Percentiles rank a stretch among this genome's conserved stretches.
Evolutionary conservation across 345 rosid species (phyloP).

Genomic region (Hibiscus mutabilis): DNA sequence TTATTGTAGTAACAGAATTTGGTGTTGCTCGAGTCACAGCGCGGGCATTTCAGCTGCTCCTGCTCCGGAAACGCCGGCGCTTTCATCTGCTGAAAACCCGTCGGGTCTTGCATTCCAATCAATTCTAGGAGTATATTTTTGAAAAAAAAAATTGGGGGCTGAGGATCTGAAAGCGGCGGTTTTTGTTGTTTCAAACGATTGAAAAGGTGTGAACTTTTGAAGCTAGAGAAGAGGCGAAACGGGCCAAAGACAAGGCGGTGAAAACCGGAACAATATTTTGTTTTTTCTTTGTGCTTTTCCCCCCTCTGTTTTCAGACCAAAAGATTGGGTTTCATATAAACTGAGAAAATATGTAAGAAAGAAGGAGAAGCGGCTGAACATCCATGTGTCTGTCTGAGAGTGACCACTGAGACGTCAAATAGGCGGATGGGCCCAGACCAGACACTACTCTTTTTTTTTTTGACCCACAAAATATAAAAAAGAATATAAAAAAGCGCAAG

Average conservation of each 20-base stretch:
- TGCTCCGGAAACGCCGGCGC: conserved; percentile 61
- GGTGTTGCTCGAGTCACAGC: conserved; percentile 71
- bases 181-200: too few species aligned
- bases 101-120: conserved; percentile 44
- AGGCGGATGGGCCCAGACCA: not conserved
- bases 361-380: not conserved
- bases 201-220: too few species aligned
- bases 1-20: conserved; percentile 97
- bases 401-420: conserved; percentile 19
- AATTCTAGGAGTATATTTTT: not conserved
- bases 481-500: not conserved
- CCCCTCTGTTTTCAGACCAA: too few species aligned
- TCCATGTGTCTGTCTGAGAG: conserved; percentile 26
- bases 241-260: too few species aligned
- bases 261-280: too few species aligned
- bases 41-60: conserved; percentile 72
- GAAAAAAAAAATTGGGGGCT: too few species aligned
- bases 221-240: too few species aligned
- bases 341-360: not conserved
- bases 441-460: not conserved
- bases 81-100: conserved; percentile 31
- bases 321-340: too few species aligned
- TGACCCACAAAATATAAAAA: not conserved
- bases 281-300: too few species aligned
- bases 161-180: too few species aligned